Conservation (phyloP, 495 filamentous ascomycete genomes). For the Massariosphaeria phaeospora region DNA sequence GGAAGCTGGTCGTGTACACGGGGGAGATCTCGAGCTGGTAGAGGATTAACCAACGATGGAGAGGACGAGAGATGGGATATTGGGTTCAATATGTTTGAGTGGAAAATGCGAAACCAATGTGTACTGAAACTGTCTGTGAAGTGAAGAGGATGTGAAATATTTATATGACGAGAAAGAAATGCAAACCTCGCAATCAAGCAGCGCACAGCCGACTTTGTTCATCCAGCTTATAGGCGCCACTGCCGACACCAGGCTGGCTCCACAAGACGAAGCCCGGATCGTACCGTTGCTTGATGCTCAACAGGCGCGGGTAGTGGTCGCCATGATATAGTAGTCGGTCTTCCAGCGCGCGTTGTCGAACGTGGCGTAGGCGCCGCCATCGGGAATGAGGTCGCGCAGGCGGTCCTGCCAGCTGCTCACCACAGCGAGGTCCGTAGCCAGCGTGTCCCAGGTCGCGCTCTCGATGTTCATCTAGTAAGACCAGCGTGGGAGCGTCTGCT, state of each 20-base stretch:
- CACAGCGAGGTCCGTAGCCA: neutral
- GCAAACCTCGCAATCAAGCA: neutral
- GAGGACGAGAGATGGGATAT: too few species aligned
- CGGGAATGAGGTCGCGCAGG: neutral
- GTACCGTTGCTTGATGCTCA: neutral
- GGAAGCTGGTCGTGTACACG: neutral
- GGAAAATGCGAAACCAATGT: too few species aligned
- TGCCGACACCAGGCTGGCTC: neutral
- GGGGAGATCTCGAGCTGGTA: neutral
- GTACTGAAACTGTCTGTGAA: too few species aligned
- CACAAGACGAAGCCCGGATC: neutral
- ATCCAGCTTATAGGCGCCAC: neutral
- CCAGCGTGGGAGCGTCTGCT: too few species aligned
- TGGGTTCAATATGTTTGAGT: too few species aligned
- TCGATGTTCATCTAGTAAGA: neutral
- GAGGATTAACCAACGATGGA: too few species aligned
- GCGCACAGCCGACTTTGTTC: neutral
- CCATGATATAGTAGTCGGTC: constrained; percentile 7
- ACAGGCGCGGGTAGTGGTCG: neutral
- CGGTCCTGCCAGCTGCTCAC: neutral
- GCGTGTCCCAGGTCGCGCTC: neutral
- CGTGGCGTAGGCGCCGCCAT: neutral
- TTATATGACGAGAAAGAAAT: too few species aligned
- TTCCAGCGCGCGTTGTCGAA: neutral
- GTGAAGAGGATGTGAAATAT: too few species aligned